Evolutionary conservation across 495 filamentous ascomycete species (phyloP).

Genomic region (Entonaema liquescens): DNA sequence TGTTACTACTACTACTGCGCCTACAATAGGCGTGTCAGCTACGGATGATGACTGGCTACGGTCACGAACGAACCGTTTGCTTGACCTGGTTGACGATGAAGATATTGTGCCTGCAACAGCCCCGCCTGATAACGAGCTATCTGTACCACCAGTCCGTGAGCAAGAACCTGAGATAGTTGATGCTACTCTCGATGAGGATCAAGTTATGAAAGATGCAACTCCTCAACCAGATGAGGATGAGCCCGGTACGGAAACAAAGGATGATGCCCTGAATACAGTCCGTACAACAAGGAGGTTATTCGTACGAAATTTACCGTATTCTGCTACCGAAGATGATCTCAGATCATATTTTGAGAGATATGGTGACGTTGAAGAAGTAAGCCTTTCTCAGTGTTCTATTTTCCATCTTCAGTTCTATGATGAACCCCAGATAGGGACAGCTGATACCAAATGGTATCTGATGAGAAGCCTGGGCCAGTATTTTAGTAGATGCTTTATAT

Average conservation of each 20-base stretch:
- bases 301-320: slow-evolving; percentile 87
- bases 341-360: slow-evolving; percentile 71
- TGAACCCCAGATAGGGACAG: slow-evolving; percentile 99
- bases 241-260: slow-evolving; percentile 41
- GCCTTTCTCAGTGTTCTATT: slow-evolving; percentile 44
- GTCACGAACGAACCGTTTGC: slow-evolving; percentile 86
- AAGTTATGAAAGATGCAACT: slow-evolving; percentile 35
- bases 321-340: slow-evolving; percentile 79
- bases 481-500: slow-evolving; percentile 72
- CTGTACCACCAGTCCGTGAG: slow-evolving; percentile 19
- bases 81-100: slow-evolving; percentile 78
- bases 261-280: slow-evolving; percentile 57
- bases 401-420: slow-evolving; percentile 67
- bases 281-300: slow-evolving; percentile 76
- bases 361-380: slow-evolving; percentile 87
- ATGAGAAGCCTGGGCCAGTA: slow-evolving; percentile 67
- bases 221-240: slow-evolving; percentile 40
- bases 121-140: slow-evolving; percentile 17
- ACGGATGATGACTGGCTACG: slow-evolving; percentile 93
- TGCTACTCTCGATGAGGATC: slow-evolving; percentile 40
- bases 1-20: slow-evolving; percentile 4
- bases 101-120: slow-evolving; percentile 47
- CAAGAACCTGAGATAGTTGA: slow-evolving; percentile 38
- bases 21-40: slow-evolving; percentile 42
- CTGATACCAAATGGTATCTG: slow-evolving; percentile 74